Evolutionary conservation across 2,329 filamentous ascomycete genomes (phyloP), one percentile per base, ranked within the genome.

Genomic region (Ceratocystis harringtonii): DNA sequence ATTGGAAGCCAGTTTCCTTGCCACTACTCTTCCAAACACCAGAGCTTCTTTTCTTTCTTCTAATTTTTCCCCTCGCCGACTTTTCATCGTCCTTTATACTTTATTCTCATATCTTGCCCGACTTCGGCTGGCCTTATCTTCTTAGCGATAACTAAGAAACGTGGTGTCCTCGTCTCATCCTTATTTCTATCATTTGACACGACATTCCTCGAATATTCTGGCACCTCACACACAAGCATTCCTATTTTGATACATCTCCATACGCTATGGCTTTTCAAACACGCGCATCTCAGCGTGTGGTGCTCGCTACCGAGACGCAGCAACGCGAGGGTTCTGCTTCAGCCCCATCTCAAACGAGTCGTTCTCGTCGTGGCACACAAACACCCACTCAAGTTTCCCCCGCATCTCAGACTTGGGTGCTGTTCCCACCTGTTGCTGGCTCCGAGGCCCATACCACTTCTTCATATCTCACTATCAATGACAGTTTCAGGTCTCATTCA

Each of bases 371-470:
- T 17, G 58, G 57, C 41, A 25, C 66, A 25, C 32, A 60, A 5
- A 61, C 58, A 60, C 36, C 60, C 10, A 52, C 62, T 17, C 60
- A 60, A 22, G 7, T 32, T n/a, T 36, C 50, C 48, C 25, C 73
- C 73, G 71, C 69, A 71, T 70, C 66, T 66, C 69, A 69, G 52
- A 92, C 95, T 82, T 99, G 94, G 94, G 88, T 97, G 65, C 84
- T 99, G 69, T 99, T 99, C 78, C 89, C 91, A 6, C 90, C 90
- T 1, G 80, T 81, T 7, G 85, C 85, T 69, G 81, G 86, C 67
- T 79, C 80, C 67, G 77, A 61, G 30, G 63, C 58, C 1, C 66
- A 57, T 10, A 65, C 66, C 19, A 65, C 58, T n/a, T 67, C 66
- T 28, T 67, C 66, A 28, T 67, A 65, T 22, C 58, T 67, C 45